Evolutionary conservation across 345 rosid genomes (phyloP), one percentile per base, ranked within the genome.

Genomic region (Rhodamnia rubescens): DNA sequence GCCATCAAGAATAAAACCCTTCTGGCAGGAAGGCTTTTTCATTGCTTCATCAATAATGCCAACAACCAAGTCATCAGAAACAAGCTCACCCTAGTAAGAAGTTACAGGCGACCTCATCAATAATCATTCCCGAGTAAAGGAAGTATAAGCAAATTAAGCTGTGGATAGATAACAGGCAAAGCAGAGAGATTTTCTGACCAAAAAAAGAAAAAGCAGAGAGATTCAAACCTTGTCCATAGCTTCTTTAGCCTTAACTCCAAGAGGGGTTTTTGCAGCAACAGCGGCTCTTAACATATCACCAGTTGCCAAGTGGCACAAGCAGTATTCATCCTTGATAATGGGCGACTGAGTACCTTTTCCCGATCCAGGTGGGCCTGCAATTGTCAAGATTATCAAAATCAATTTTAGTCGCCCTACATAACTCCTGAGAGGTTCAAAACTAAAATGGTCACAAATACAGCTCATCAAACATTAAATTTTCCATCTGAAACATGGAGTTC

Each of bases 301-400:
- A 52, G 99, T 95, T 78, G 99, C 98, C 94, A 98, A 91, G 93
- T 98, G 99, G 85, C 99, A 98, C 86, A 98, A 89, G 88, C 99
- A 98, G 85, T 90, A 92, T 90, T 98, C 99, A 82, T 98, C 98
- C 90, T 98, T 98, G 75, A 98, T 95, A 12, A 95, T 90, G 16
- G 99, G 98, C 47, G 99, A 98, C 80, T 98, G 99, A 61, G 99
- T 98, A 89, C 99, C 99, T 92, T 98, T 98, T 6, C 99, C 99
- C 0, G 99, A 98, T 86, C 99, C 99, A 81, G 99, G 99, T 84
- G 99, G 99, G 82, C 99, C 99, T 98, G 91, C 86, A 74, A 55
- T 85, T 14, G 55, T 53, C 83, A 9, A 42, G 55, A 74, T 69
- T 42, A 74, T 7, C 13, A 64, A 27, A 69, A 29, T 8, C 78